A percentile compares a stretch with the other conserved stretches of the same genome.
Conservation (phyloP, 108 stramenopile genomes). For the Epithemia pelagica region DNA sequence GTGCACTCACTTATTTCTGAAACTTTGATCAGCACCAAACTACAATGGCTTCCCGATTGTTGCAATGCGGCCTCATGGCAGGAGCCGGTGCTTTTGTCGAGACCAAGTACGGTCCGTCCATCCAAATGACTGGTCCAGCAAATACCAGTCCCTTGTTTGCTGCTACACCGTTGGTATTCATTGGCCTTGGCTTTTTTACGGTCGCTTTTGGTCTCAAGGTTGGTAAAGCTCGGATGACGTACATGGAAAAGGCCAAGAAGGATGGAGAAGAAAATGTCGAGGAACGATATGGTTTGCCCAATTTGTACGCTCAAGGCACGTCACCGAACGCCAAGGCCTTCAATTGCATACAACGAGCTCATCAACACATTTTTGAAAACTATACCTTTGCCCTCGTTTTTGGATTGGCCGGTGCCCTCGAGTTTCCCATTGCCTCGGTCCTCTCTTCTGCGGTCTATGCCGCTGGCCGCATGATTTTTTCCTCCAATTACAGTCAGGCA, state of each 20-base stretch:
- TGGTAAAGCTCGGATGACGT: slow-evolving; percentile 41
- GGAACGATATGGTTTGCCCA: slow-evolving; percentile 41
- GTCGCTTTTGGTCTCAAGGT: slow-evolving; percentile 40
- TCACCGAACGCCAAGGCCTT: slow-evolving; percentile 46
- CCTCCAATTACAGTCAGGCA: slow-evolving; percentile 4
- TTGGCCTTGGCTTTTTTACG: slow-evolving; percentile 41
- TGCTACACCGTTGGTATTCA: slow-evolving; percentile 36
- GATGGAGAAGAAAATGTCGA: slow-evolving; percentile 55
- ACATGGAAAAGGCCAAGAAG: slow-evolving; percentile 42
- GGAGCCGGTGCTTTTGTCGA: background rate
- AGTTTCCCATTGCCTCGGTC: slow-evolving; percentile 12
- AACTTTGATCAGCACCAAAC: too few relatives aligned
- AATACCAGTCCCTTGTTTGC: slow-evolving; percentile 5
- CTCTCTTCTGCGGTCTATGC: slow-evolving; percentile 2
- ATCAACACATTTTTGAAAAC: slow-evolving; percentile 62
- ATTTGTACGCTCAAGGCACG: slow-evolving; percentile 51
- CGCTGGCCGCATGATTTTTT: slow-evolving; percentile 10
- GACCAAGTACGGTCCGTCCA: slow-evolving; percentile 4
- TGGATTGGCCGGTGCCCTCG: slow-evolving; percentile 4
- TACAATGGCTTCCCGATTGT: too few relatives aligned
- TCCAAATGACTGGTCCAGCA: slow-evolving; percentile 2
- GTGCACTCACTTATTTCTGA: too few relatives aligned
- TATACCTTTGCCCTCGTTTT: slow-evolving; percentile 14
- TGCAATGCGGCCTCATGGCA: background rate
- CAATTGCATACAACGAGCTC: slow-evolving; percentile 53